Conservation (phyloP, 345 rosid genomes). For the Luvunga scandens region DNA sequence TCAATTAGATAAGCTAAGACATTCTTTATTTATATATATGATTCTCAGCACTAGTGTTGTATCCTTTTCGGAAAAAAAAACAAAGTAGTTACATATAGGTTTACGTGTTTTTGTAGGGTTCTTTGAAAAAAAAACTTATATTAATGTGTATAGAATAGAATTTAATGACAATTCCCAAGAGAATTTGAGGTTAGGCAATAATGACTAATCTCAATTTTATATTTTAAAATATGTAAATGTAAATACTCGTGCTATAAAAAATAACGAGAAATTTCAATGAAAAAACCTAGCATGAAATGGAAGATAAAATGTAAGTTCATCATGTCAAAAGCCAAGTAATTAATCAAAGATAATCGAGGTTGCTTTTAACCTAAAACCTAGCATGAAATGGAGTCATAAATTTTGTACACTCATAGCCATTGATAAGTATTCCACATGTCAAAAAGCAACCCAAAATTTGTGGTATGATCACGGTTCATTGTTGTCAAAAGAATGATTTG, state of each 20-base stretch:
- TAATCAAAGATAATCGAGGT: neutral
- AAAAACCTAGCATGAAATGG: too few species aligned
- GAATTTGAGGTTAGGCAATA: too few species aligned
- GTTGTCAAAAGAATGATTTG: neutral
- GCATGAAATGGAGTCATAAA: neutral
- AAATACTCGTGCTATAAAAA: too few species aligned
- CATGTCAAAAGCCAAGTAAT: neutral
- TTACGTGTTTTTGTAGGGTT: neutral
- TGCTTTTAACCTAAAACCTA: neutral
- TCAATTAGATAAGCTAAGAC: neutral
- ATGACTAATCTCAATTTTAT: too few species aligned
- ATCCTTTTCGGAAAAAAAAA: neutral
- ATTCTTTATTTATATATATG: neutral
- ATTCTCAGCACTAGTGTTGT: neutral
- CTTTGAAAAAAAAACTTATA: neutral
- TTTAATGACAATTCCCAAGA: too few species aligned
- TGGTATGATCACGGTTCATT: conserved; percentile 2
- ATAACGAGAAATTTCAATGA: neutral
- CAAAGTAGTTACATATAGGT: too few species aligned
- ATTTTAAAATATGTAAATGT: too few species aligned
- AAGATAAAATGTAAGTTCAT: neutral
- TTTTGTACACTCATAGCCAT: neutral
- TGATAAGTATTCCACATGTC: neutral
- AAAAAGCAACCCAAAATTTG: neutral
- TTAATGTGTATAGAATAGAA: too few species aligned